A percentile compares a stretch with the other conserved stretches of the same genome.
Evolutionary conservation across 2,329 filamentous ascomycete genomes (phyloP).

Genomic region (Penicillium digitatum): DNA sequence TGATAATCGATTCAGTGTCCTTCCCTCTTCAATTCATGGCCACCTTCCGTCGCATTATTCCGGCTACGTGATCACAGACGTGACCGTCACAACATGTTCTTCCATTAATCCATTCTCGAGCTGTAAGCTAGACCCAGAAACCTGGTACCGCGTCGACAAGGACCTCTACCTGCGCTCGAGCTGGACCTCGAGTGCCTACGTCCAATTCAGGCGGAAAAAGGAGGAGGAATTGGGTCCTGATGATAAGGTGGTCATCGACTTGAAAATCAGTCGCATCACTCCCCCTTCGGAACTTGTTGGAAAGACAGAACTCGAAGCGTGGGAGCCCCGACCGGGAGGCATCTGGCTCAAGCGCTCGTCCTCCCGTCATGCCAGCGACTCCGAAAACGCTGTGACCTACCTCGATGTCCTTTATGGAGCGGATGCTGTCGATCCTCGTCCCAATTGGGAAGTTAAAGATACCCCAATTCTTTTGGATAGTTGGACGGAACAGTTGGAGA

Average conservation of each 20-base stretch:
- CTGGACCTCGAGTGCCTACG: conserved; percentile 71
- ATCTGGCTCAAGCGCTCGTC: conserved; percentile 77
- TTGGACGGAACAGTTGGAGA: conserved; percentile 57
- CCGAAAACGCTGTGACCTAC: conserved; percentile 68
- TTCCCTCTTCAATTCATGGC: conserved; percentile 79
- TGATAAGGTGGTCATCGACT: conserved; percentile 75
- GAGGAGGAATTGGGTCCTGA: conserved; percentile 73
- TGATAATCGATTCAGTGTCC: conserved; percentile 81
- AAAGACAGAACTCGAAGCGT: conserved; percentile 58
- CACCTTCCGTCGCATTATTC: conserved; percentile 82
- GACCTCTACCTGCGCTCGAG: conserved; percentile 75
- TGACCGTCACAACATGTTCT: conserved; percentile 73
- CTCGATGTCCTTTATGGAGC: conserved; percentile 85
- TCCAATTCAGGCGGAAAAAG: conserved; percentile 77
- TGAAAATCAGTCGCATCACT: conserved; percentile 69
- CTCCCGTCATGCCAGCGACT: conserved; percentile 70
- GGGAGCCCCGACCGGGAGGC: conserved; percentile 73
- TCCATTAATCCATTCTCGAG: conserved; percentile 68
- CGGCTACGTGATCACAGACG: conserved; percentile 79
- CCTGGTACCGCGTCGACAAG: conserved; percentile 84
- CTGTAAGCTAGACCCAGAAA: conserved; percentile 66
- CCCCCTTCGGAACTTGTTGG: conserved; percentile 55
- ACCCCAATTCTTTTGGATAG: conserved; percentile 68
- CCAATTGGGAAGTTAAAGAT: conserved; percentile 76
- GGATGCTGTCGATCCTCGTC: conserved; percentile 83